Evolutionary conservation across 371 early-diverging fungal genomes (phyloP), one percentile per base, ranked within the genome.

Genomic region (Mortierella sp.): DNA sequence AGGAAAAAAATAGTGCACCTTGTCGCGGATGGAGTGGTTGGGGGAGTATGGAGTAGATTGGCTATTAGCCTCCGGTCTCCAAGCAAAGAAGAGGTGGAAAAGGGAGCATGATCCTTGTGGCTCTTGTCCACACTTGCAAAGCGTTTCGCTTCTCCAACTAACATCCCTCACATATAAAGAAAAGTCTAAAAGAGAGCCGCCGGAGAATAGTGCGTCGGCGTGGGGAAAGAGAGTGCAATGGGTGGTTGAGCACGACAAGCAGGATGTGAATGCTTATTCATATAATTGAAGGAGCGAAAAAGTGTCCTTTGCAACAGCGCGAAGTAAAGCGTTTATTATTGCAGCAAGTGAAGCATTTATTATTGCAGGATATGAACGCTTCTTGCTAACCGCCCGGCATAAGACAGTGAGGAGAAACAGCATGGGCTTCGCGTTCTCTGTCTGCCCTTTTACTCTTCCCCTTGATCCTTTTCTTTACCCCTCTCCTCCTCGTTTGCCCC

Each of bases 121-220:
- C 61, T 16, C 61, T 28, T 55, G 13, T 11, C 28, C 51, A 51
- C 51, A 26, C 61, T 19, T 34, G 11, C 28, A 28, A 16, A 28
- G 59, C 31, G 28, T 59, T 59, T 59, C 28, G 28, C 64, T 67
- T 24, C 67, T 10, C 9, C n/a, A 67, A 40, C 37, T 98, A 88
- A 95, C 97, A 9, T 87, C 98, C 73, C 90, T 95, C 46, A 95
- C 53, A 98, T 98, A 83, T 92, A 94, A 34, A 98, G 97, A 98
- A 97, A 97, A 88, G 97, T 97, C 87, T 98, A 98, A 89, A 93
- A 94, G 83, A 94, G 83, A 69, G 75, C n/a, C 11, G 57, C 67
- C 67, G 67, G 67, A 67, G 48, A 74, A 75, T 37, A 57, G 37
- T 34, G 10, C 21, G n/a, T 51, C 54, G 50, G 53, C 51, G 43